Conservation (phyloP, 257 asterid species). For the Rhazya stricta region DNA sequence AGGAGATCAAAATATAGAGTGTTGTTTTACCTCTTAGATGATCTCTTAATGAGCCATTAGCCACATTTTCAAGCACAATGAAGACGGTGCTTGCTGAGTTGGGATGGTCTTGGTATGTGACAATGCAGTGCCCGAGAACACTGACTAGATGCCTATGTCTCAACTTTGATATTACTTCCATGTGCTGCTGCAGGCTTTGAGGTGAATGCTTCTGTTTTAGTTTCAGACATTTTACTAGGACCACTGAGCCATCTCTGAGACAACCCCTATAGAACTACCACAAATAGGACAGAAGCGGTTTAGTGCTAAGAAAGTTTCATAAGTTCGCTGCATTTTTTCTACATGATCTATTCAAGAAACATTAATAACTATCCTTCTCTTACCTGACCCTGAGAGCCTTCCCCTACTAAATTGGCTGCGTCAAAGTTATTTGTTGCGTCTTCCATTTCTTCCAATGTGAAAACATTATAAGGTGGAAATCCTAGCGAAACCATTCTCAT, state of each 20-base stretch:
- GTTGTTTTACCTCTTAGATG: constrained; percentile 58
- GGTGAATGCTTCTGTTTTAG: constrained; percentile 80
- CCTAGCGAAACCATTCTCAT: constrained; percentile 77
- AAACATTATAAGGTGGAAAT: constrained; percentile 85
- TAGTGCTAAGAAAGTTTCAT: not conserved
- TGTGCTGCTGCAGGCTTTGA: constrained; percentile 82
- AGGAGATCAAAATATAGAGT: not conserved
- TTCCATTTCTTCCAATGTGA: constrained; percentile 85
- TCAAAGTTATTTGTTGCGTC: constrained; percentile 87
- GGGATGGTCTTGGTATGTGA: constrained; percentile 85
- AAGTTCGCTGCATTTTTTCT: not conserved
- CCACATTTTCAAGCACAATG: constrained; percentile 68
- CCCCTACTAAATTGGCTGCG: constrained; percentile 69
- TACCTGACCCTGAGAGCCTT: constrained; percentile 91
- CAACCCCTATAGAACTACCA: constrained; percentile 75
- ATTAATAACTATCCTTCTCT: not conserved
- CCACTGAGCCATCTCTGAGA: constrained; percentile 80
- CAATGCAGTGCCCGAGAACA: constrained; percentile 89
- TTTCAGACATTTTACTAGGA: constrained; percentile 78
- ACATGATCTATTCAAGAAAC: not conserved
- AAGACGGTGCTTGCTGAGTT: constrained; percentile 68
- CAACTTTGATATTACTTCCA: constrained; percentile 84
- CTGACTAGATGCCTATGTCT: constrained; percentile 90
- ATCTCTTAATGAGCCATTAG: constrained; percentile 69
- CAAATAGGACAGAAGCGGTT: not conserved